phyloP scores from a whole-genome alignment of 768 basidiomycete species.

The Auriscalpium orientale region DNA sequence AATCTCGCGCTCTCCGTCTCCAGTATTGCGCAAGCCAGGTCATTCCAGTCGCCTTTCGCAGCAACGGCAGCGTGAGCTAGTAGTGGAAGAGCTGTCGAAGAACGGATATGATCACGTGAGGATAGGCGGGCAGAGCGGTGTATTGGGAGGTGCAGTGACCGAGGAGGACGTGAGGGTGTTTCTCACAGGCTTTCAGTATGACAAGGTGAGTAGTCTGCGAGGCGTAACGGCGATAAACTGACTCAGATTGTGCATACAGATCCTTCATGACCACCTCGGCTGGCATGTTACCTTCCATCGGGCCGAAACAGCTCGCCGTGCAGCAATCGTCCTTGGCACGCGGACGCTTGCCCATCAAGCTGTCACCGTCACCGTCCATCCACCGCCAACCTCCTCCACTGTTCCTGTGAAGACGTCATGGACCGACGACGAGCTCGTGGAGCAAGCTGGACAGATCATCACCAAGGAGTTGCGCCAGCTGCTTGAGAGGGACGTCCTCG shows the following conservation, averaged over 20 bases:
- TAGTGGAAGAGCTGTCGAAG: constrained; percentile 43
- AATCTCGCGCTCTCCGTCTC: constrained; percentile 33
- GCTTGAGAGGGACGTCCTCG: constrained; percentile 60
- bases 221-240: neutral
- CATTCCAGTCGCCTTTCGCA: constrained; percentile 23
- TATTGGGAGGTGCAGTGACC: constrained; percentile 40
- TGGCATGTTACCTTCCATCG: constrained; percentile 80
- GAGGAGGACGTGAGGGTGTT: constrained; percentile 66
- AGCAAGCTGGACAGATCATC: constrained; percentile 48
- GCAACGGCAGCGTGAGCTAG: constrained; percentile 26
- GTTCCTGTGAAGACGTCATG: constrained; percentile 35
- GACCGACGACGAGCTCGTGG: constrained; percentile 46
- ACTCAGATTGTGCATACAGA: constrained; percentile 28
- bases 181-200: constrained; percentile 63
- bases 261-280: constrained; percentile 60
- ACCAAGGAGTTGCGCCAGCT: constrained; percentile 45
- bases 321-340: constrained; percentile 53
- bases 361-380: constrained; percentile 47
- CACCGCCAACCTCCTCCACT: constrained; percentile 31
- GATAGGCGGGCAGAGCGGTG: constrained; percentile 41
- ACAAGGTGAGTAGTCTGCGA: constrained; percentile 47
- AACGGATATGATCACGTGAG: constrained; percentile 65
- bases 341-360: constrained; percentile 53
- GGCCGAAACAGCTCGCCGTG: constrained; percentile 54
- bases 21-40: constrained; percentile 32